Conservation (phyloP, 2,329 filamentous ascomycete genomes). For the Hymenoscyphus linearis region DNA sequence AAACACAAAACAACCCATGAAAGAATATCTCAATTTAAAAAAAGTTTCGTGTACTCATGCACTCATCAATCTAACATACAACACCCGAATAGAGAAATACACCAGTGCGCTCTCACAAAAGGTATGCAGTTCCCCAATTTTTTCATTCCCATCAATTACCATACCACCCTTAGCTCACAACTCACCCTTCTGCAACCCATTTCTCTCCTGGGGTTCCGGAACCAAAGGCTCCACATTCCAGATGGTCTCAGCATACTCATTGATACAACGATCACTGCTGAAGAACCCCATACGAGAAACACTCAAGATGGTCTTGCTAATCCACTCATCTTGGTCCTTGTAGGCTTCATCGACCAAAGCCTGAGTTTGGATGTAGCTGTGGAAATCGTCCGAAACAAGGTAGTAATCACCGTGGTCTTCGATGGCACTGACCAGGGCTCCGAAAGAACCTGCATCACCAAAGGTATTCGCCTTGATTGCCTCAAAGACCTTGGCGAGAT, state of each 20-base stretch:
- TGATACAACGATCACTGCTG: constrained; percentile 88
- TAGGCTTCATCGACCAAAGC: constrained; percentile 87
- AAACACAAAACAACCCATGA: no score
- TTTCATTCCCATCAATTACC: background rate
- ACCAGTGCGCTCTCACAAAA: no score
- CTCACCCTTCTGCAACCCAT: constrained; percentile 5
- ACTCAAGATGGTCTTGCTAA: constrained; percentile 81
- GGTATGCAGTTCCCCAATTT: background rate
- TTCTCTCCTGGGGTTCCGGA: constrained; percentile 14
- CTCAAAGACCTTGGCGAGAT: constrained; percentile 76
- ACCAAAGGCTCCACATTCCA: constrained; percentile 83
- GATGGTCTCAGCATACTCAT: constrained; percentile 94
- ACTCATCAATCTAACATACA: no score
- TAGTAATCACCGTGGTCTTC: constrained; percentile 96
- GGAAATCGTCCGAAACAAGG: constrained; percentile 94
- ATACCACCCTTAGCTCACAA: constrained; percentile 1
- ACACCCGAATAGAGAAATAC: no score
- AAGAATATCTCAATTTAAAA: no score
- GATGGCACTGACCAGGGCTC: constrained; percentile 78
- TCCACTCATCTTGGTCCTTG: constrained; percentile 86
- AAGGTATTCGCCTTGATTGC: constrained; percentile 77
- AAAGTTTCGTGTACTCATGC: no score
- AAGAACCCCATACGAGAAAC: constrained; percentile 98
- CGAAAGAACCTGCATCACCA: constrained; percentile 72
- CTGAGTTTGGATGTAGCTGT: constrained; percentile 89